Evolutionary conservation across 352 stramenopile species (phyloP).

Genomic region (Globisporangium echinulatum): DNA sequence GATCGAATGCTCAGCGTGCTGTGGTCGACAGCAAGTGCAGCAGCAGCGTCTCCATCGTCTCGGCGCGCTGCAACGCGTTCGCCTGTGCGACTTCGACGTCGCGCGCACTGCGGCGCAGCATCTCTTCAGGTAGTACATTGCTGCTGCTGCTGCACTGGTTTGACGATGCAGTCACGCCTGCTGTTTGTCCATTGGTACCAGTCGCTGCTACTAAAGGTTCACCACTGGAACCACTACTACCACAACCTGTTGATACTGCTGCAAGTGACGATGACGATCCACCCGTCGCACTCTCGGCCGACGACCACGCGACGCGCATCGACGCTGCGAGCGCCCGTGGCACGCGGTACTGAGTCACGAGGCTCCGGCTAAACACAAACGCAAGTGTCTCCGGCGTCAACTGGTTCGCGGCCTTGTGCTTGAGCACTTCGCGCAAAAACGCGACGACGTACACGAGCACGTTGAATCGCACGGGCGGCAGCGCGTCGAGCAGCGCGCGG

Average conservation of each 20-base stretch:
- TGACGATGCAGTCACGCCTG: background rate
- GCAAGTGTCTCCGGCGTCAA: conserved; percentile 65
- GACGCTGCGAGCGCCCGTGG: conserved; percentile 1
- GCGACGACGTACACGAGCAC: conserved; percentile 96
- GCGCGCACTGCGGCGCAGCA: conserved; percentile 42
- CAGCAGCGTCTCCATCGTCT: conserved; percentile 70
- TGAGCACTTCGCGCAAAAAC: conserved; percentile 94
- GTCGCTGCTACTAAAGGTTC: too few species aligned
- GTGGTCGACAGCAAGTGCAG: conserved; percentile 59
- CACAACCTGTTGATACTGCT: too few species aligned
- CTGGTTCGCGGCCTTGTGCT: conserved; percentile 51
- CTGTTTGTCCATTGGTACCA: too few species aligned
- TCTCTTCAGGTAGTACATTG: conserved; percentile 40
- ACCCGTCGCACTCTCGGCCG: too few species aligned
- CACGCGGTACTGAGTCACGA: conserved; percentile 46
- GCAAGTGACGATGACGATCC: too few species aligned
- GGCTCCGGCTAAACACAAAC: conserved; percentile 68
- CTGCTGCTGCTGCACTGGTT: background rate
- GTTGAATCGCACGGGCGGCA: conserved; percentile 95
- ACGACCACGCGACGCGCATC: background rate
- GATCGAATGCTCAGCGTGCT: conserved; percentile 18
- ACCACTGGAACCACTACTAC: too few species aligned
- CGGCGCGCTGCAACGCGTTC: conserved; percentile 45
- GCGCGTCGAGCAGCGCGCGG: conserved; percentile 50
- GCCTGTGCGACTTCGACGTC: conserved; percentile 50